Conservation (phyloP, 2,329 filamentous ascomycete genomes). For the Xylaria hypoxylon region DNA sequence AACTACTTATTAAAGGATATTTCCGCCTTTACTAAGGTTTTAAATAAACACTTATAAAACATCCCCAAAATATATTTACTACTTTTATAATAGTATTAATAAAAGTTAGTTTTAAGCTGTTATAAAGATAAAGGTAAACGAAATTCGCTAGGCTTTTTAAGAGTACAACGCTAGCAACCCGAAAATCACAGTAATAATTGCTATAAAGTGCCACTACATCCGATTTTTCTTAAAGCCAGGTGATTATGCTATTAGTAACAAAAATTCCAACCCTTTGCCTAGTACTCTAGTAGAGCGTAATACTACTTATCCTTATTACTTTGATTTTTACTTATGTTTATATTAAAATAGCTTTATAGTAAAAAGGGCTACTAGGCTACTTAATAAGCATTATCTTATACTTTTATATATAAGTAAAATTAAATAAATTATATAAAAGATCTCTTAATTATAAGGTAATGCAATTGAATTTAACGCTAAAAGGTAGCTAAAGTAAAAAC, state of each 20-base stretch:
- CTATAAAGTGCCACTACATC: conserved; percentile 93
- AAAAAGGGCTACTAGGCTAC: too few relatives aligned
- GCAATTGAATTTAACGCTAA: too few relatives aligned
- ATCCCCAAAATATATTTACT: conserved; percentile 81
- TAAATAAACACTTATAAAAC: conserved; percentile 72
- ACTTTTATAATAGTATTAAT: conserved; percentile 92
- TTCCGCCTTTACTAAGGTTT: conserved; percentile 70
- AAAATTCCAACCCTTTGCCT: conserved; percentile 83
- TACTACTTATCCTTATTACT: conserved; percentile 90
- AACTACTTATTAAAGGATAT: conserved; percentile 72
- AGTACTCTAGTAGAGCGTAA: conserved; percentile 90
- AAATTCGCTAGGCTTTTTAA: conserved; percentile 73
- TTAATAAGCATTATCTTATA: too few relatives aligned
- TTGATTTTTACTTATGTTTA: conserved; percentile 80
- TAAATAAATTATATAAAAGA: too few relatives aligned
- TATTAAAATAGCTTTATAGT: too few relatives aligned
- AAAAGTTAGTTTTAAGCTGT: conserved; percentile 88
- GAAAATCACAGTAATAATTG: conserved; percentile 87
- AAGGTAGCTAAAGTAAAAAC: too few relatives aligned
- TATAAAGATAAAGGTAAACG: conserved; percentile 78
- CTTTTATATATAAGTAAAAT: too few relatives aligned
- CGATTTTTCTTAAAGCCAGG: conserved; percentile 83
- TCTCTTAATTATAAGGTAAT: too few relatives aligned
- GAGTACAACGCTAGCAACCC: conserved; percentile 56
- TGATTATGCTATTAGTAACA: conserved; percentile 67